phyloP scores from a whole-genome alignment of 352 stramenopile genomes.

The Globisporangium paroecandrum region DNA sequence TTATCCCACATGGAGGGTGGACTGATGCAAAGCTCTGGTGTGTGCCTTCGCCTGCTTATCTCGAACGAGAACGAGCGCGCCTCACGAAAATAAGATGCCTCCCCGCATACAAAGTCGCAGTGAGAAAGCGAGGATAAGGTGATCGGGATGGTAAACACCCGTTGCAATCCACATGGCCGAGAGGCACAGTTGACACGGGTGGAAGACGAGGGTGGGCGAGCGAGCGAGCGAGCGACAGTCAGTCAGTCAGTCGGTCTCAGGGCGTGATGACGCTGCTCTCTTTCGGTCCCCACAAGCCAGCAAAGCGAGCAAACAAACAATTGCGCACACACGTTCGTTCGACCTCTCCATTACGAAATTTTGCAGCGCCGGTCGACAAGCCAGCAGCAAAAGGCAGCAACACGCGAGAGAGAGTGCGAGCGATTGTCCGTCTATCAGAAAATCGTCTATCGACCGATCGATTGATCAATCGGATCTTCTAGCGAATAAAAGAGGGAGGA shows the following conservation, averaged over 20 bases:
- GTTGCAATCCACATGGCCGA: slow-evolving; percentile 13
- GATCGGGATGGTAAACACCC: slow-evolving; percentile 16
- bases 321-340: neutral
- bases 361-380: slow-evolving; percentile 5
- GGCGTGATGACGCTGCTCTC: slow-evolving; percentile 1
- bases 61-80: neutral
- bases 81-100: slow-evolving; percentile 1
- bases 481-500: slow-evolving; percentile 3
- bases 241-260: neutral
- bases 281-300: neutral
- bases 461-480: neutral
- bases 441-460: slow-evolving; percentile 4
- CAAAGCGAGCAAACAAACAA: neutral
- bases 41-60: slow-evolving; percentile 7
- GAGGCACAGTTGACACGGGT: neutral
- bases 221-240: neutral
- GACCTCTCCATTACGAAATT: slow-evolving; percentile 15
- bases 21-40: slow-evolving; percentile 4
- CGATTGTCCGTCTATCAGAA: neutral
- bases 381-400: slow-evolving; percentile 3
- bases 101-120: neutral
- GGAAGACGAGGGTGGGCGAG: neutral
- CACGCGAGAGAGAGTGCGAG: slow-evolving; percentile 1
- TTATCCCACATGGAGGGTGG: slow-evolving; percentile 16
- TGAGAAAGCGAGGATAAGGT: slow-evolving; percentile 16